Percentiles rank a stretch among this genome's conserved stretches.
Evolutionary conservation across 257 asterid species (phyloP).

Genomic region (Phtheirospermum japonicum): DNA sequence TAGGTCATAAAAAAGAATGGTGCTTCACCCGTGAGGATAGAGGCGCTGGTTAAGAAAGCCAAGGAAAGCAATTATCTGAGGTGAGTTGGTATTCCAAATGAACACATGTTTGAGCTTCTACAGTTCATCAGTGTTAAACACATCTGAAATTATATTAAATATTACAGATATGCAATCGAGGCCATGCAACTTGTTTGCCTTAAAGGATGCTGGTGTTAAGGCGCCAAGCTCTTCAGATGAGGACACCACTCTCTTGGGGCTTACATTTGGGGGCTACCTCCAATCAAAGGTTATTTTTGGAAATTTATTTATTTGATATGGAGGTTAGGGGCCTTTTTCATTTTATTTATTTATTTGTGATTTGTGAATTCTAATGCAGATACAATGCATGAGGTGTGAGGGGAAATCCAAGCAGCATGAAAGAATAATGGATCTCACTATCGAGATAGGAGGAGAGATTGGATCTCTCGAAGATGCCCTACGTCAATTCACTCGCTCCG

Average conservation of each 20-base stretch:
- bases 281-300: constrained; percentile 65
- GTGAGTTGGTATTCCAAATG: constrained; percentile 33
- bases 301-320: constrained; percentile 10
- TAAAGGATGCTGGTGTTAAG: constrained; percentile 51
- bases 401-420: constrained; percentile 65
- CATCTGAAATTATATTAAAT: constrained; percentile 16
- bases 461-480: constrained; percentile 72
- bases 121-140: constrained; percentile 11
- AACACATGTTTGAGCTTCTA: not conserved
- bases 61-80: constrained; percentile 57
- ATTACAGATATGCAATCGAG: constrained; percentile 60
- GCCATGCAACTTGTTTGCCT: constrained; percentile 67
- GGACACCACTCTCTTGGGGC: constrained; percentile 66
- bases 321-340: constrained; percentile 17
- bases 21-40: constrained; percentile 81
- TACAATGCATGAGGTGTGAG: constrained; percentile 76
- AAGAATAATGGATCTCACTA: constrained; percentile 87
- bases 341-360: not conserved
- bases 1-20: constrained; percentile 64
- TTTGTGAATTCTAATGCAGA: constrained; percentile 54
- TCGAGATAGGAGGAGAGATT: constrained; percentile 80
- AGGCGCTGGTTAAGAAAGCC: constrained; percentile 51
- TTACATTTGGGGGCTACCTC: constrained; percentile 84
- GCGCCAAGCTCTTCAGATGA: constrained; percentile 51
- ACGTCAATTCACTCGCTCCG: constrained; percentile 64